Base-by-base conservation (phyloP, 371 early-diverging fungal species). In the Dichotomocladium elegans region DNA sequence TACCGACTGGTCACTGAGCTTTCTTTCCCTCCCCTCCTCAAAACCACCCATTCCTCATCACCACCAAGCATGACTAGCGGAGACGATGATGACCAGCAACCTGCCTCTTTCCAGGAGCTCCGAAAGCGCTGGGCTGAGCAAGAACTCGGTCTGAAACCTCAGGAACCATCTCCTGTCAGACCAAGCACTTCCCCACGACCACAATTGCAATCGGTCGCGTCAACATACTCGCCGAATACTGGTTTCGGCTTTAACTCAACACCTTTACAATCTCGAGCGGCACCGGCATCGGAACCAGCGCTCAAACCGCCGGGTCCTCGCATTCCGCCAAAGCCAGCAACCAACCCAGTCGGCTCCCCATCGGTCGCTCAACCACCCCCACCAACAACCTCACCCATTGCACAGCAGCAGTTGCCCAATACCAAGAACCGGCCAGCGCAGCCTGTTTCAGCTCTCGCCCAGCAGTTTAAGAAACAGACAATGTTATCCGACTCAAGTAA, bases 61-160 rank as follows among this genome's bases (percentile, higher is more conserved):
- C 37, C 37, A 37, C 21, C 25, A 19, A 35, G 3, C 9, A 53
- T 53, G 53, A 41, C 34, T n/a, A 43, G 34, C 28, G 41, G 41
- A 40, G 51, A 41, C 26, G 43, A 43, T 28, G 56, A 56, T 48
- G 57, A 57, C 11, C 57, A 53, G 17, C 53, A 43, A 31, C 51
- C 62, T 5, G 62, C 57, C 6, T 45, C 53, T 19, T 62, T 62
- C 19, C 44, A 62, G 28, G 57, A 62, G 48, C 46, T 62, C 17
- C 51, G 51, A 37, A 62, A 53, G 19, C 53, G 54, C 12, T 62
- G 63, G 63, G 57, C 57, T 17, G 50, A 57, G 25, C 53, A 57
- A 15, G 57, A 57, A 62, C 34, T 45, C 8, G 47, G 47, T 41
- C 33, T 24, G 15, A 15, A 43, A 15, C 30, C 44, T 26, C 45